Base-by-base conservation (phyloP, 768 basidiomycete genomes). In the Paxillus rubicundulus region DNA sequence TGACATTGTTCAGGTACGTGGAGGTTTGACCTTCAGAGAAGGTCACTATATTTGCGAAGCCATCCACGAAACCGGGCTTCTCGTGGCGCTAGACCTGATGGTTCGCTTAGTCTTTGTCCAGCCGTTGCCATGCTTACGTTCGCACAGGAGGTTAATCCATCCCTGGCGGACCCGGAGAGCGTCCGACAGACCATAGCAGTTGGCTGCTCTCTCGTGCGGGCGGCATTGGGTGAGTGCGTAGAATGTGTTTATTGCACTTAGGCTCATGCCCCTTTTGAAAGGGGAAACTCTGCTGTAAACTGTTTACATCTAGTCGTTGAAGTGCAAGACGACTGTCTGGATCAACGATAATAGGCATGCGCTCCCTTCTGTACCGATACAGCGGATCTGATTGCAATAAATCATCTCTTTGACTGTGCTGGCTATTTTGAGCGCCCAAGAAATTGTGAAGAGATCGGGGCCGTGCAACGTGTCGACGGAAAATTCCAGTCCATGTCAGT, bases 41-140 rank as follows among this genome's bases (percentile, higher is more conserved):
- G 96, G 95, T n/a, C 97, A 98, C 72, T 98, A 95, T 69, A 94
- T 96, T 62, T 93, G 90, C 59, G 94, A 98, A 72, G 86, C 89
- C 5, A 82, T 98, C 39, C 84, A 84, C 55, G 94, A 97, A 75
- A 98, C 95, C 5, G 94, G 94, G 6, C 80, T 89, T 52, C 81
- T 99, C 17, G 94, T 97, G 21, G 92, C 86, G 0, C 73, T 98
- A 20, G 96, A 99, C 71, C 76, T 99, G 56, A 95, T 99, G 94
- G 94, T 89, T 55, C 43, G 82, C 68, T 18, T 30, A 17, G 10
- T 39, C 10, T 48, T 45, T 37, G 42, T 40, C n/a, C 32, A 6
- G 18, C 36, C 24, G 13, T 20, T 37, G 32, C 18, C 32, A 9
- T 24, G 6, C 60, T 67, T 30, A 64, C 27, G 39, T 20, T 49